Base-by-base conservation (phyloP, 2,329 filamentous ascomycete species). In the Rutstroemia sp. region DNA sequence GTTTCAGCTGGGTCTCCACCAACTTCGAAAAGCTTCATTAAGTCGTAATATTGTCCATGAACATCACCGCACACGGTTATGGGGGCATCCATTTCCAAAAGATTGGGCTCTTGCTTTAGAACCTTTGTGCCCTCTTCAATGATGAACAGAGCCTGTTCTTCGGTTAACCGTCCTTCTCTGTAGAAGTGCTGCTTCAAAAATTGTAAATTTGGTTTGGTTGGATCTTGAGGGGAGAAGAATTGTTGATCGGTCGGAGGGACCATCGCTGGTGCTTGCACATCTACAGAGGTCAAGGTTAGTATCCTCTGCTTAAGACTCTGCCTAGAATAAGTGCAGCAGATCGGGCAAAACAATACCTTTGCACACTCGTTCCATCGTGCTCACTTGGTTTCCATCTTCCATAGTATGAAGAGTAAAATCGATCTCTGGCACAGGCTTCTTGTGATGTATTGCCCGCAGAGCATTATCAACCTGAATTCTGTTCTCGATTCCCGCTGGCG, bases 1-100 rank as follows among this genome's bases (percentile, higher is more conserved):
- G 94, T 99, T 76, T 99, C 94, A 54, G 92, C 84, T 42, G 94
- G 94, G 72, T 99, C 94, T 62, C 94, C 94, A 64, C 94, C 94
- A 51, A 99, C 94, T 74, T 99, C 94, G 69, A 99, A 99, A 36
- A 99, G 81, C 79, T 99, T 99, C 94, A 99, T 99, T 70, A 99
- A 76, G 73, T 99, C 94, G 73, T 96, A 99, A 77, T 97, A 99
- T 76, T 99, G 94, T 64, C 94, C 94, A 73, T 99, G 94, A 54
- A 99, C 92, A 69, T 99, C 94, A 70, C 94, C 94, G 69, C 94
- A 99, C 51, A 99, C 94, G 9, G 94, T 99, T 70, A 99, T 99
- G 60, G 94, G 94, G 42, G 94, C 94, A 73, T 99, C 94, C 94
- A 99, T 99, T 78, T 99, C 94, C 64, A 99, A 80, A 63, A 99